Base-by-base conservation (phyloP, 768 basidiomycete genomes). In the Hemileccinum rubropunctum region DNA sequence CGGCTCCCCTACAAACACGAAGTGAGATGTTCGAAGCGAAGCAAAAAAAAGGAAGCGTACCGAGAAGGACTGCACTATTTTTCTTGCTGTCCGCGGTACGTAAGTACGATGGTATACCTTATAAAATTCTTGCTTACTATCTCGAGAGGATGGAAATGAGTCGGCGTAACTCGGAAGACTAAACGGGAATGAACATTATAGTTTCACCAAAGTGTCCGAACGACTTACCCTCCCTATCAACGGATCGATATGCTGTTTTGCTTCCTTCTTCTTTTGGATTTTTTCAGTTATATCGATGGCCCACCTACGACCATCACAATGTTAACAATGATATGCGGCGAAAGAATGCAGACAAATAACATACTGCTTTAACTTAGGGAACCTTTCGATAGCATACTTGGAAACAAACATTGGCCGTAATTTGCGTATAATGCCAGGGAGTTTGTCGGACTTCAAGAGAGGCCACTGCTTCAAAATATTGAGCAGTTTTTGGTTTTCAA, bases 1-100 rank as follows among this genome's bases (percentile, higher is more conserved):
- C 15, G 43, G 44, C 38, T 46, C 50, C 5, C 50, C 50, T 51
- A 11, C 27, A 20, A n/a, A 45, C 20, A 18, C 13, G 9, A 6
- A 23, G 23, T 23, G 23, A 23, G 23, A 23, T 23, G 23, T 23
- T 35, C 4, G 34, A 15, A 35, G 6, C n/a, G 15, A 35, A 3
- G 14, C 2, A 17, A 7, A 35, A 35, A 35, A n/a, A n/a, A 7
- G n/a, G 23, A 18, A 3, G 15, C 50, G 14, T 42, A 51, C 50
- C 43, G 12, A 51, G 50, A 9, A 51, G 50, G 10, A 51, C 36
- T 14, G 50, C 50, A 13, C 42, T 51, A 14, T 51, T 51, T 41
- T 51, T 51, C 42, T 51, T 51, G 43, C 50, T 51, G 23, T n/a
- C 28, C 21, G 15, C 12, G 30, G n/a, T 10, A 14, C 4, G 44